Conservation (phyloP, 225 moss, liverwort and hornwort genomes). For the Marchantia polymorpha region DNA sequence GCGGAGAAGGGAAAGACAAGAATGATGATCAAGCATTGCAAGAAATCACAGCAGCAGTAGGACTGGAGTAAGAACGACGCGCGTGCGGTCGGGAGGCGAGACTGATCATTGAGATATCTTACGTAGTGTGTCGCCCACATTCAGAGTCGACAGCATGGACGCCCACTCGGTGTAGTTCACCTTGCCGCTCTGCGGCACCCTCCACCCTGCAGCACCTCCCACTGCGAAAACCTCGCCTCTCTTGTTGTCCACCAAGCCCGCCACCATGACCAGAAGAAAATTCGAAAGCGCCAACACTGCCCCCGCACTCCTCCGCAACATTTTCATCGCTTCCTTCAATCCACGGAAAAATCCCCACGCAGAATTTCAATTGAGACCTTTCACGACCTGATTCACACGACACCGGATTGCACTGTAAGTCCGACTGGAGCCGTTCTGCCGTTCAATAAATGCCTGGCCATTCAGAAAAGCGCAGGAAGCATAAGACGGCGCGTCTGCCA, state of each 20-base stretch:
- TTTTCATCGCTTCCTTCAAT: not conserved
- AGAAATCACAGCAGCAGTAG: too few relatives aligned
- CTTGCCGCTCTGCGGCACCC: conserved; percentile 30
- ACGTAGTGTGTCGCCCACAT: conserved; percentile 39
- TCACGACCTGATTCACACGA: too few relatives aligned
- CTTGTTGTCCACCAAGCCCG: conserved; percentile 16
- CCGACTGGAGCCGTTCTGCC: too few relatives aligned
- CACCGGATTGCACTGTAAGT: too few relatives aligned
- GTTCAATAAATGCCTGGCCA: too few relatives aligned
- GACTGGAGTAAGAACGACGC: not conserved
- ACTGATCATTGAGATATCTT: not conserved
- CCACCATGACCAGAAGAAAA: conserved; percentile 8
- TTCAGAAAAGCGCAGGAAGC: too few relatives aligned
- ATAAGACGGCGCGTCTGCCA: too few relatives aligned
- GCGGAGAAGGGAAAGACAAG: not conserved
- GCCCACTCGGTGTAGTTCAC: conserved; percentile 53
- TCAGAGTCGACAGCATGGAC: conserved; percentile 37
- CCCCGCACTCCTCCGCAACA: not conserved
- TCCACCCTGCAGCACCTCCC: conserved; percentile 47
- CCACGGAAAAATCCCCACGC: not conserved
- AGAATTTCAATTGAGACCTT: not conserved
- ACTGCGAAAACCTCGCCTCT: conserved; percentile 40
- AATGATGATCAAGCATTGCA: not conserved
- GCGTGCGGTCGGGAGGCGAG: too few relatives aligned
- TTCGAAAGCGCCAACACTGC: not conserved